Base-by-base conservation (phyloP, 2,329 filamentous ascomycete species). In the Aspergillus spinulosporus region DNA sequence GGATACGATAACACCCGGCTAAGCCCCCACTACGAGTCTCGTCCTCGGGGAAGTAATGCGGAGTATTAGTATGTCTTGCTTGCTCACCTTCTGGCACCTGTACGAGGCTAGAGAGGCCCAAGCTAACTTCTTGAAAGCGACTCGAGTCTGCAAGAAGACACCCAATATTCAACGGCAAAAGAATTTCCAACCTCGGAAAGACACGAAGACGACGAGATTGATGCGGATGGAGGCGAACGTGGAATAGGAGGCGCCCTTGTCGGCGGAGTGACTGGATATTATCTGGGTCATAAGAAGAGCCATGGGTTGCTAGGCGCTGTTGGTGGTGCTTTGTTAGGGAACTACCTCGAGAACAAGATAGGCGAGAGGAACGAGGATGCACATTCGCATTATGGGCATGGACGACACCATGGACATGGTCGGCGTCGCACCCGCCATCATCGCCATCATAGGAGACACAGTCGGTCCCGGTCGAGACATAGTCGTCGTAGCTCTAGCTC, bases 251-350 rank as follows among this genome's bases (percentile, higher is more conserved):
- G 84, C 46, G 79, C 82, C 2, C 68, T 85, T 3, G 80, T 79
- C 11, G 84, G 84, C 43, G 83, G 80, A 43, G 76, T 82, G 3
- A 81, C 82, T 3, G 84, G 84, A 1, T 80, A 79, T 60, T 79
- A 81, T 59, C 73, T 82, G 4, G 84, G 84, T 14, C 83, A 84
- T 67, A 76, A 82, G 62, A 79, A 76, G 21, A 74, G 81, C n/a
- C 82, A 84, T 62, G 82, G 82, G 3, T 70, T 86, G 31, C 68
- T 87, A 7, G 84, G 84, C 8, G 80, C 82, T 0, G 67, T 86
- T 29, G 80, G 81, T 3, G 84, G 84, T 54, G 83, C 82, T 0
- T 75, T 86, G 45, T 54, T 81, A 2, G 84, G 84, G 1, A 78
- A 75, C 65, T 81, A 84, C 58, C 63, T 82, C 0, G 81, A 84